Conservation (phyloP, 2,329 filamentous ascomycete species). For the Fusarium equiseti region DNA sequence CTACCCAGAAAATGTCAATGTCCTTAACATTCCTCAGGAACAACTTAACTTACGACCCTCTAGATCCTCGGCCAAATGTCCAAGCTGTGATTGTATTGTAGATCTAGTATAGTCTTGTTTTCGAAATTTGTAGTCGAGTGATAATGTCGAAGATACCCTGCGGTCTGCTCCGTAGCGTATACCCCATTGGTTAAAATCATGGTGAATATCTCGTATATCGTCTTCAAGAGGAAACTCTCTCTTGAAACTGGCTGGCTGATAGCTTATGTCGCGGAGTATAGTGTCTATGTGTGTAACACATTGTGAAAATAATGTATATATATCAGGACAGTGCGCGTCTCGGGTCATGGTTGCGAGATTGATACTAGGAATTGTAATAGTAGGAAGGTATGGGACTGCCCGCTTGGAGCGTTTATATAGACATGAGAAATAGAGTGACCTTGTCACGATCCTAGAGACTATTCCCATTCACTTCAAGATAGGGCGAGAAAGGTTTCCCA, state of each 20-base stretch:
- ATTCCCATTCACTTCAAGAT: constrained; percentile 1
- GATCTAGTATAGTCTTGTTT: constrained; percentile 16
- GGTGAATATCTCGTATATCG: constrained; percentile 2
- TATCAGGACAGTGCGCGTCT: neutral
- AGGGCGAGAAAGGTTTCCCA: constrained; percentile 17
- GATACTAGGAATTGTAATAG: neutral
- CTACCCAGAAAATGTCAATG: neutral
- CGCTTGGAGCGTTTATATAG: constrained; percentile 1
- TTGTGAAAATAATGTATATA: constrained; percentile 15
- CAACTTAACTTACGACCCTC: constrained; percentile 17
- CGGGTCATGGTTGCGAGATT: neutral
- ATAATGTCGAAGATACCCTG: constrained; percentile 11
- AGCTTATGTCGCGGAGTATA: neutral
- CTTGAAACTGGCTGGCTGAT: neutral
- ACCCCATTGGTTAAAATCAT: constrained; percentile 28
- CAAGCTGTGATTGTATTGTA: constrained; percentile 12
- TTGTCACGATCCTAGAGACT: neutral
- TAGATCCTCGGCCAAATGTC: constrained; percentile 21
- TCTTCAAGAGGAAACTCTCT: constrained; percentile 5
- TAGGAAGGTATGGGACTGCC: neutral
- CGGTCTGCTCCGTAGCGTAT: constrained; percentile 21
- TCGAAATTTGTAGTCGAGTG: constrained; percentile 35
- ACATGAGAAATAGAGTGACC: neutral
- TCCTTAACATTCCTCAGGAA: neutral
- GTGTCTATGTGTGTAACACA: constrained; percentile 17